Percentiles rank a stretch among this genome's conserved stretches.
Evolutionary conservation across 331 rosid genomes (phyloP).

Genomic region (Pyracantha coccinea): DNA sequence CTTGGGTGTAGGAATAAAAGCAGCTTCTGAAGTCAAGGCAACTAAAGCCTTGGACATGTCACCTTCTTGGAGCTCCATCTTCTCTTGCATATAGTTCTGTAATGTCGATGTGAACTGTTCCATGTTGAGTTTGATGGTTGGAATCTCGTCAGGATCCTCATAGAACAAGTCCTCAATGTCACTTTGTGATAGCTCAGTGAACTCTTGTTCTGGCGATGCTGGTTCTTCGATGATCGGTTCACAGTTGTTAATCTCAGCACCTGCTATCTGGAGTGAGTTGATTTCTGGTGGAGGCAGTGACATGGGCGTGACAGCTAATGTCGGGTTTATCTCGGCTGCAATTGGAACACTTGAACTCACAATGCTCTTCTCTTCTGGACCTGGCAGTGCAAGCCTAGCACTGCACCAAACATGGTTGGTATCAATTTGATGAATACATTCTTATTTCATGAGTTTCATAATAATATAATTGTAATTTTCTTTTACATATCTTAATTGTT

Average conservation of each 20-base stretch:
- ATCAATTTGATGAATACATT: background rate
- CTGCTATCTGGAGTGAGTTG: slow-evolving; percentile 21
- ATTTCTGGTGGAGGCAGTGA: slow-evolving; percentile 42
- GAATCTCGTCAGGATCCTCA: slow-evolving; percentile 70
- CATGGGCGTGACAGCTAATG: slow-evolving; percentile 25
- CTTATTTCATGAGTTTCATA: too few relatives aligned
- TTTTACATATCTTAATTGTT: background rate
- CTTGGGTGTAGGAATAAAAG: slow-evolving; percentile 64
- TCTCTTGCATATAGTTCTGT: slow-evolving; percentile 41
- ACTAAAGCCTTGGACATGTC: slow-evolving; percentile 83
- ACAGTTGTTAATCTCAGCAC: slow-evolving; percentile 25
- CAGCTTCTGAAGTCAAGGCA: slow-evolving; percentile 46
- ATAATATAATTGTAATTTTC: too few relatives aligned
- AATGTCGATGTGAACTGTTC: slow-evolving; percentile 30
- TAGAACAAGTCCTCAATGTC: slow-evolving; percentile 66
- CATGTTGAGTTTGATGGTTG: slow-evolving; percentile 37
- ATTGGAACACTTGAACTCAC: slow-evolving; percentile 35
- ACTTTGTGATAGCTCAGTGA: slow-evolving; percentile 37
- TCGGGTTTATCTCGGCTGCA: slow-evolving; percentile 25
- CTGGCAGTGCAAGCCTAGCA: slow-evolving; percentile 91
- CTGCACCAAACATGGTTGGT: slow-evolving; percentile 41
- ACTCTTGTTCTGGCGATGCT: slow-evolving; percentile 65
- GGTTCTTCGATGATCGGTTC: slow-evolving; percentile 95
- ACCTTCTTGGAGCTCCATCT: slow-evolving; percentile 39
- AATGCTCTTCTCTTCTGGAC: slow-evolving; percentile 66